These are phyloP conservation scores for Centaurea solstitialis DNA, from an alignment of 129 eudicot genomes.

Conservation along the genomic window DNA sequence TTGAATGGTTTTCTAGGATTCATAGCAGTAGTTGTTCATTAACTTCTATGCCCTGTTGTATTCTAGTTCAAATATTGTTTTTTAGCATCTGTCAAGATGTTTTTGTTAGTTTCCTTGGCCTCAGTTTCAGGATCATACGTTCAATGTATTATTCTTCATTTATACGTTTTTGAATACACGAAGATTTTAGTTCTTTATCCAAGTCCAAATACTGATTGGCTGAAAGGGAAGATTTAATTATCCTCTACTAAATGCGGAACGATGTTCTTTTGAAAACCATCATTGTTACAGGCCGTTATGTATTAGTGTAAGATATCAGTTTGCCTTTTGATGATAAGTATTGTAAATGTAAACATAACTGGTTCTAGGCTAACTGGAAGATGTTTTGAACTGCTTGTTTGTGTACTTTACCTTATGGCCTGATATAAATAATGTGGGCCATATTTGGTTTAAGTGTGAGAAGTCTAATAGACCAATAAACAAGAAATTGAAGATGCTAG, in stretches of 20 bases:
- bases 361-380: not conserved
- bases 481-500: not conserved
- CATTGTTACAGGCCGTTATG: not conserved
- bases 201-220: not conserved
- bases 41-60: constrained; percentile 26
- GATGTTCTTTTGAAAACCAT: not conserved
- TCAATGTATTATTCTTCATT: not conserved
- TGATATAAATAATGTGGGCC: not conserved
- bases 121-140: not conserved
- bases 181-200: no score
- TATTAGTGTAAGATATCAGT: not conserved
- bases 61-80: constrained; percentile 8
- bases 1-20: constrained; percentile 21
- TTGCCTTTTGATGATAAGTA: not conserved
- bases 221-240: not conserved
- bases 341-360: not conserved
- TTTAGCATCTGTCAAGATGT: constrained; percentile 1
- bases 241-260: not conserved
- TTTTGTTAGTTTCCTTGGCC: not conserved
- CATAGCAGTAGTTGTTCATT: not conserved
- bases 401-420: not conserved
- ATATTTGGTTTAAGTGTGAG: not conserved
- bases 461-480: not conserved
- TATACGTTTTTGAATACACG: not conserved
- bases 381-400: not conserved